A percentile compares a stretch with the other conserved stretches of the same genome.
Conservation (phyloP, 306 rosid species). For the Mimosa pudica region DNA sequence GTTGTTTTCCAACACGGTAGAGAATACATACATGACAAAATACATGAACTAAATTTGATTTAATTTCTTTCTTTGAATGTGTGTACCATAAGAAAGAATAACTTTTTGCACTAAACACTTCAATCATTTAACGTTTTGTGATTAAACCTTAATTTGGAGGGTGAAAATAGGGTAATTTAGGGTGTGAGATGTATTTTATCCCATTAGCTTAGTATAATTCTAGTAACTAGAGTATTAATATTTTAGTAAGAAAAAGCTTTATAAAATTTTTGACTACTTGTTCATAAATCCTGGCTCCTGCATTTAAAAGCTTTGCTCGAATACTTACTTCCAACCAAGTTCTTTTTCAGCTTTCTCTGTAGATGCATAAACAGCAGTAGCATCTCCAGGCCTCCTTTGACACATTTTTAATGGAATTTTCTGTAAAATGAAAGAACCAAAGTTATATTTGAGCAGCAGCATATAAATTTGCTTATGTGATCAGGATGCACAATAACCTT, state of each 20-base stretch:
- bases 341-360: constrained; percentile 73
- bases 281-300: not conserved
- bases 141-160: not conserved
- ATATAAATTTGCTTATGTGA: constrained; percentile 3
- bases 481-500: constrained; percentile 49
- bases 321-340: constrained; percentile 77
- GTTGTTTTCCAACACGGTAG: not conserved
- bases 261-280: not conserved
- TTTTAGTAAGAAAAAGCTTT: not conserved
- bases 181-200: not conserved
- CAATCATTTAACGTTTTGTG: not conserved
- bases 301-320: not conserved
- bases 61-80: not conserved
- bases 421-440: constrained; percentile 36
- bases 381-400: constrained; percentile 79
- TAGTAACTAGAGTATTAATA: not conserved
- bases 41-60: not conserved
- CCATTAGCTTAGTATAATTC: not conserved
- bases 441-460: not conserved
- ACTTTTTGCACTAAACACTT: not conserved
- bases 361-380: constrained; percentile 75
- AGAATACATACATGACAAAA: not conserved
- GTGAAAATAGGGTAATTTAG: not conserved
- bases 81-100: not conserved
- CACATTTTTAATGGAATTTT: constrained; percentile 64